Conservation (phyloP, 345 rosid species). For the Clarkia xantiana region DNA sequence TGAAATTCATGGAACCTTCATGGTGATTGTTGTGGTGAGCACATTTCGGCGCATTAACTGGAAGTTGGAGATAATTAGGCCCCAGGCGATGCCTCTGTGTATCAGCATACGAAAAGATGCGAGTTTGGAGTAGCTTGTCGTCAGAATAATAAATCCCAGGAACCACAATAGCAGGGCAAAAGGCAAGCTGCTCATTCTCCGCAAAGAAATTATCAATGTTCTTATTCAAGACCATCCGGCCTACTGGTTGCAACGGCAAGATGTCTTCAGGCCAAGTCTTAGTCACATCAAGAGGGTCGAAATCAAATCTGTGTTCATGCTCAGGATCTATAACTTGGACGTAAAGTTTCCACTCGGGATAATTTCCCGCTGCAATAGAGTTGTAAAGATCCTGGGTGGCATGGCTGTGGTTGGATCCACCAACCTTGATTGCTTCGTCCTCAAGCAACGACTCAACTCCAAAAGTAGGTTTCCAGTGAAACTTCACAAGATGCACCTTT, state of each 20-base stretch:
- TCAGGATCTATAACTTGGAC: constrained; percentile 81
- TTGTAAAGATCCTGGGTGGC: constrained; percentile 89
- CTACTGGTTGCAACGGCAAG: constrained; percentile 91
- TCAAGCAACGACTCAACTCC: constrained; percentile 70
- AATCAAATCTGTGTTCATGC: constrained; percentile 63
- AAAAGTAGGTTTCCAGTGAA: constrained; percentile 97
- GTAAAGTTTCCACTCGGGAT: constrained; percentile 84
- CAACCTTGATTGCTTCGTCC: constrained; percentile 77
- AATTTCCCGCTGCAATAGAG: constrained; percentile 85
- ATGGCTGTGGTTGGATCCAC: constrained; percentile 95
- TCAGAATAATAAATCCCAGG: constrained; percentile 85
- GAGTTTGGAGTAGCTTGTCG: constrained; percentile 83
- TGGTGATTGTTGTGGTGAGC: constrained; percentile 91
- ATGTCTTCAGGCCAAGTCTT: constrained; percentile 98
- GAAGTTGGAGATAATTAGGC: constrained; percentile 91
- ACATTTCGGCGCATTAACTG: constrained; percentile 90
- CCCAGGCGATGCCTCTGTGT: constrained; percentile 99
- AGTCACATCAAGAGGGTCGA: constrained; percentile 94
- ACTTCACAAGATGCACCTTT: constrained; percentile 70
- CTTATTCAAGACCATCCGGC: constrained; percentile 89
- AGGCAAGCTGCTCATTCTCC: constrained; percentile 90
- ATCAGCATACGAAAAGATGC: constrained; percentile 79
- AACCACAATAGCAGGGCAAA: constrained; percentile 83
- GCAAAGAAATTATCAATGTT: constrained; percentile 92
- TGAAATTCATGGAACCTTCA: constrained; percentile 84